Conservation (phyloP, 1,284 basidiomycete species). For the Ceratobasidium sp. region DNA sequence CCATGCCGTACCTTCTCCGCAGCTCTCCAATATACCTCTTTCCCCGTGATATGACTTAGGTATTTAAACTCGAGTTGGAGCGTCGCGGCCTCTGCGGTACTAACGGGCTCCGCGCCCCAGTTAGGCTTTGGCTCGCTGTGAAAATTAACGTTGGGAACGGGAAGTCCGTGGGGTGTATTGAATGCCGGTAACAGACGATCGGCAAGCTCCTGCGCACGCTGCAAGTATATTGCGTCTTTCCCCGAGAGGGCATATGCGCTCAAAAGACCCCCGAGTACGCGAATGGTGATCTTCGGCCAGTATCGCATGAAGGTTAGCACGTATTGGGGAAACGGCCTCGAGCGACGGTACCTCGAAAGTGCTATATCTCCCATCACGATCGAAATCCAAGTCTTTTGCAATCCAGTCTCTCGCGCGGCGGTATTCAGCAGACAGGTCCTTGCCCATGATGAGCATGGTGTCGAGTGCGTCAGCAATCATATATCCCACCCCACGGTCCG, state of each 20-base stretch:
- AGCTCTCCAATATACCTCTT: slow-evolving; percentile 82
- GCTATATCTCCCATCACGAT: slow-evolving; percentile 83
- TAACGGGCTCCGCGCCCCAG: slow-evolving; percentile 70
- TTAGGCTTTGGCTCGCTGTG: slow-evolving; percentile 73
- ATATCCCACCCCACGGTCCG: slow-evolving; percentile 79
- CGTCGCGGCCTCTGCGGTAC: slow-evolving; percentile 86
- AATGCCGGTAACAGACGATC: slow-evolving; percentile 89
- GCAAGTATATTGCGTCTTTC: slow-evolving; percentile 72
- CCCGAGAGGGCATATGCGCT: slow-evolving; percentile 81
- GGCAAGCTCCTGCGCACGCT: slow-evolving; percentile 81
- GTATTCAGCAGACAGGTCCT: slow-evolving; percentile 75
- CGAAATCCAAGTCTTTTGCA: slow-evolving; percentile 73
- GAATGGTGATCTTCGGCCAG: slow-evolving; percentile 72
- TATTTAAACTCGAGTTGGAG: slow-evolving; percentile 92
- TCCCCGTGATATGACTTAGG: slow-evolving; percentile 80
- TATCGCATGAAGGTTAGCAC: slow-evolving; percentile 9
- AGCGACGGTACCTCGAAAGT: slow-evolving; percentile 83
- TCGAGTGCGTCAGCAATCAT: slow-evolving; percentile 87
- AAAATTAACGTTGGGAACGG: slow-evolving; percentile 83
- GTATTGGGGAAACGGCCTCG: background rate
- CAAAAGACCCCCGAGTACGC: slow-evolving; percentile 83
- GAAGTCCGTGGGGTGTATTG: slow-evolving; percentile 82
- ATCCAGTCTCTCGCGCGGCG: slow-evolving; percentile 83
- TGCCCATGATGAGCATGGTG: slow-evolving; percentile 85
- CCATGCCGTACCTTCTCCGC: slow-evolving; percentile 70